Percentiles rank a stretch among this genome's conserved stretches.
Evolutionary conservation across 75 land plant genomes (phyloP).

Genomic region (Pinus tabuliformis): DNA sequence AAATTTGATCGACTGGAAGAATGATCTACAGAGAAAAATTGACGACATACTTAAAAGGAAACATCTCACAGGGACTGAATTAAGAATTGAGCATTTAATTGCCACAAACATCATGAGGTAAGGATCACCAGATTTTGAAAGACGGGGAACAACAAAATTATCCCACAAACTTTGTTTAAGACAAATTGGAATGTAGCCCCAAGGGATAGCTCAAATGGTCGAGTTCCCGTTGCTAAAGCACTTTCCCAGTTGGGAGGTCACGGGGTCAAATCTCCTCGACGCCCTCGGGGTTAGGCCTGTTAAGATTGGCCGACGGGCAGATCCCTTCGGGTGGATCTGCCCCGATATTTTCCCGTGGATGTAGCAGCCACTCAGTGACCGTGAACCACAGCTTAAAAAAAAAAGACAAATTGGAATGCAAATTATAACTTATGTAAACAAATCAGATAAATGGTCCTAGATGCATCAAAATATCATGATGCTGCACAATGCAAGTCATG

Average conservation of each 20-base stretch:
- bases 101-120: background rate
- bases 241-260: too few species aligned
- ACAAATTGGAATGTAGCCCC: too few species aligned
- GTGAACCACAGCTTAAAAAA: too few species aligned
- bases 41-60: background rate
- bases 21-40: background rate
- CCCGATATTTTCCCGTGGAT: too few species aligned
- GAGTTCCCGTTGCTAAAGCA: too few species aligned
- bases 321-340: too few species aligned
- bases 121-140: too few species aligned
- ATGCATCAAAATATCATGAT: background rate
- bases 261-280: too few species aligned
- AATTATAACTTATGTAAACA: background rate
- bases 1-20: background rate
- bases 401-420: background rate
- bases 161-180: background rate
- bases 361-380: too few species aligned
- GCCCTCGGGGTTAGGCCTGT: too few species aligned
- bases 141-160: background rate
- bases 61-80: background rate
- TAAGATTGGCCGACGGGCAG: too few species aligned
- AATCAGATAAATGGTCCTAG: background rate
- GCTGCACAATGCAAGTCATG: background rate
- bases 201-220: too few species aligned
- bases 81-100: conserved; percentile 2